phyloP scores from a whole-genome alignment of 192 early-diverging fungal genomes.

The Linderina pennispora region DNA sequence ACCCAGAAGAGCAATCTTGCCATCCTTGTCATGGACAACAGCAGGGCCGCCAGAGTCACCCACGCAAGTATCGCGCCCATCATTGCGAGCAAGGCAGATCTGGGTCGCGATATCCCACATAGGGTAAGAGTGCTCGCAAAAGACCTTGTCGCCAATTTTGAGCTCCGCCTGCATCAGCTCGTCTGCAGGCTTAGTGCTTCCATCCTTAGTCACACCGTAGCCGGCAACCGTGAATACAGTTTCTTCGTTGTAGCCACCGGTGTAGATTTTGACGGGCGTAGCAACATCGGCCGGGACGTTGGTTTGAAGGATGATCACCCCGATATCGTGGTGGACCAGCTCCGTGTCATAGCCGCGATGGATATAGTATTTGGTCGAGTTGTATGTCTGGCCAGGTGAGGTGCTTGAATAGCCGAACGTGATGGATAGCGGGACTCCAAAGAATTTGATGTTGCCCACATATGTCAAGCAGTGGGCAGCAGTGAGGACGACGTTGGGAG shows the following conservation, averaged over 20 bases:
- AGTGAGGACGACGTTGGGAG: slow-evolving; percentile 34
- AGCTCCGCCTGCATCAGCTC: slow-evolving; percentile 21
- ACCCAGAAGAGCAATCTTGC: too few relatives aligned
- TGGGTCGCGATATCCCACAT: slow-evolving; percentile 1
- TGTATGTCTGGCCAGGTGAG: too few relatives aligned
- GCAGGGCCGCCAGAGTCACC: background rate
- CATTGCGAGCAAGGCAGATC: background rate
- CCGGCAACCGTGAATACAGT: slow-evolving; percentile 16
- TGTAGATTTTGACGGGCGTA: slow-evolving; percentile 10
- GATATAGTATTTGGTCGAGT: too few relatives aligned
- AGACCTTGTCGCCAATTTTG: slow-evolving; percentile 6
- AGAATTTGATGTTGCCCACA: background rate
- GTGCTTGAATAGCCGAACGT: too few relatives aligned
- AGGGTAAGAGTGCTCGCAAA: slow-evolving; percentile 8
- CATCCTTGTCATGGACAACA: too few relatives aligned
- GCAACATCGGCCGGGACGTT: slow-evolving; percentile 11
- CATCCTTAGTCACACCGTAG: slow-evolving; percentile 21
- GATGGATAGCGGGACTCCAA: too few relatives aligned
- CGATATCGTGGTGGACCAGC: slow-evolving; percentile 25
- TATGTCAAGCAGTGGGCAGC: slow-evolving; percentile 38
- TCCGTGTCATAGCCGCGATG: slow-evolving; percentile 8
- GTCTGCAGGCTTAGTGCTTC: background rate
- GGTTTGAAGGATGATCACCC: slow-evolving; percentile 16
- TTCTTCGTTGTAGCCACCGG: background rate
- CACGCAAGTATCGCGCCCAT: background rate